A percentile compares a stretch with the other conserved stretches of the same genome.
Evolutionary conservation across 441 rosid genomes (phyloP).

Genomic region (Metrosideros polymorpha): DNA sequence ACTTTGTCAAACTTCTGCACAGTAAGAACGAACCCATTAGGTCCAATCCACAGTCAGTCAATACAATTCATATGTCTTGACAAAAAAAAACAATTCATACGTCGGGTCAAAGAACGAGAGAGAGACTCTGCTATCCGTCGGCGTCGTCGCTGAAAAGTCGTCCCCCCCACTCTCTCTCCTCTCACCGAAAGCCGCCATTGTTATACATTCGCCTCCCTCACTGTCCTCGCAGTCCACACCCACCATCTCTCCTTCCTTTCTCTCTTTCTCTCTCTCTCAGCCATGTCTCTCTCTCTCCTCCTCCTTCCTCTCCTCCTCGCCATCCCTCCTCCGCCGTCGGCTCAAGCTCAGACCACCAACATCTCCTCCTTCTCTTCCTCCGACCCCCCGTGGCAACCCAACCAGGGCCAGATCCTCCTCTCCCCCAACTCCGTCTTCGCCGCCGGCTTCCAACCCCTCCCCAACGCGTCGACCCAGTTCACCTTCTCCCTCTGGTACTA

Average conservation of each 20-base stretch:
- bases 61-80: neutral
- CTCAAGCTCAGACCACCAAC: constrained; percentile 4
- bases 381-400: constrained; percentile 39
- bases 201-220: neutral
- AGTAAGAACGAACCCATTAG: neutral
- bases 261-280: neutral
- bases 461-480: constrained; percentile 11
- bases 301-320: constrained; percentile 12
- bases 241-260: neutral
- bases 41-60: neutral
- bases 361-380: constrained; percentile 24
- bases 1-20: neutral
- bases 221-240: neutral
- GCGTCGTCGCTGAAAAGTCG: neutral
- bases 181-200: neutral
- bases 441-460: constrained; percentile 27
- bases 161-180: neutral
- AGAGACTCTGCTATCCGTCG: neutral
- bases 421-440: constrained; percentile 41
- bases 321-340: constrained; percentile 2
- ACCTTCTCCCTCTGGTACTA: constrained; percentile 47
- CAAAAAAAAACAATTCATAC: neutral
- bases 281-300: neutral
- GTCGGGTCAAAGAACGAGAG: neutral
- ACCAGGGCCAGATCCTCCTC: constrained; percentile 22